Conservation (phyloP, 495 filamentous ascomycete genomes). For the Podospora fimiseda region DNA sequence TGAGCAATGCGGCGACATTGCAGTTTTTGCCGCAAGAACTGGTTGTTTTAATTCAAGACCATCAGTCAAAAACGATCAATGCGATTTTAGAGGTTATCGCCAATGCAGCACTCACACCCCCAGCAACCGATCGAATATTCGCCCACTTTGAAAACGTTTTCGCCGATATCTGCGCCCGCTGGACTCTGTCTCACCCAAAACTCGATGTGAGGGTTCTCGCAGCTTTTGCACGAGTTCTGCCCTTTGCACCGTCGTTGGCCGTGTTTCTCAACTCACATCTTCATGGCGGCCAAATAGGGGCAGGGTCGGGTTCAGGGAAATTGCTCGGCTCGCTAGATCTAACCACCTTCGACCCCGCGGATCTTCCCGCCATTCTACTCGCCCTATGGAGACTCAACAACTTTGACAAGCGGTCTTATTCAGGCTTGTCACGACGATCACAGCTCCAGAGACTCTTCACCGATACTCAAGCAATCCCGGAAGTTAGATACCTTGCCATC, state of each 20-base stretch:
- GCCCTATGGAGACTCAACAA: constrained; percentile 70
- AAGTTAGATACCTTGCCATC: constrained; percentile 73
- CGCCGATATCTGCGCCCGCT: constrained; percentile 73
- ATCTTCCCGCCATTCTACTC: constrained; percentile 48
- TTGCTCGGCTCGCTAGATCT: constrained; percentile 17
- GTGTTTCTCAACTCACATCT: constrained; percentile 40
- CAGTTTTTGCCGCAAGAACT: constrained; percentile 58
- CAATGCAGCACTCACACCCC: constrained; percentile 56
- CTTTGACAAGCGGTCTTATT: constrained; percentile 62
- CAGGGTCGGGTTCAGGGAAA: background rate
- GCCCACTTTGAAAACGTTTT: constrained; percentile 62
- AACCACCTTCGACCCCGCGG: constrained; percentile 16
- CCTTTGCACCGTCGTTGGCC: constrained; percentile 66
- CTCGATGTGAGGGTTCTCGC: constrained; percentile 52
- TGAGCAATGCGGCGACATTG: constrained; percentile 37
- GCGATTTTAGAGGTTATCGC: constrained; percentile 68
- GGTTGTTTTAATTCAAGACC: constrained; percentile 54
- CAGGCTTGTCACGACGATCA: constrained; percentile 53
- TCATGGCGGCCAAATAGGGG: constrained; percentile 9
- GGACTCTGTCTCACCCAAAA: constrained; percentile 45
- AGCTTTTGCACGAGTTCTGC: constrained; percentile 72
- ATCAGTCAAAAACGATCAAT: constrained; percentile 52
- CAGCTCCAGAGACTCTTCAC: constrained; percentile 61
- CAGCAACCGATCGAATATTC: constrained; percentile 62
- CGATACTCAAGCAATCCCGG: constrained; percentile 42